Base-by-base conservation (phyloP, 139 green algal genomes). In the Chlamydomonas sp. region DNA sequence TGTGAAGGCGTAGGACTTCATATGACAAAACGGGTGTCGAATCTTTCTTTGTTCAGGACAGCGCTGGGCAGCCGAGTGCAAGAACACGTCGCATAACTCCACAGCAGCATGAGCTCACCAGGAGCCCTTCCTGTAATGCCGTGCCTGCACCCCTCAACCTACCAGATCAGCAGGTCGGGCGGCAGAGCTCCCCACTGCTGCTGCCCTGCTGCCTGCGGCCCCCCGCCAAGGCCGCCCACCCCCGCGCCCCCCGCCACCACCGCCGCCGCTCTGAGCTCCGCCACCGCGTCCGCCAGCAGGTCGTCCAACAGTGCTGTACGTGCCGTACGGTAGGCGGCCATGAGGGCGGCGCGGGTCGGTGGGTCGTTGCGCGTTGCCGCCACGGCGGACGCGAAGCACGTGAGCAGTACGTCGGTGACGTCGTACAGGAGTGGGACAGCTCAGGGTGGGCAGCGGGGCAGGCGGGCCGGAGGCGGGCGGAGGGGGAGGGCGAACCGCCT, bases 351-450 rank as follows among this genome's bases (percentile, higher is more conserved):
- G 59, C 81, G 71, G 18, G 2, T 0, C 59, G 12, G 31, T 5
- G 63, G 69, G 16, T 49, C 63, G 49, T 62, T 77, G 31, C 59
- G 80, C 63, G 60, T 83, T 69, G 84, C 84, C 2, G 80, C 69
- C n/a, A 89, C 64, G 4, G 77, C 85, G 7, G 85, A 62, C 2
- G 89, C 68, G 71, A 79, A 88, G 14, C 58, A 80, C 1, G 81
- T 72, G 3, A 92, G 80, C 89, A 92, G 85, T 71, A 92, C 77
- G 67, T 92, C 89, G 2, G 82, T 79, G 59, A 90, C 67, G 58
- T 81, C 85, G 75, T 85, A 89, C 62, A 86, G 68, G 69, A 80
- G 85, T 80, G 81, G 3, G 85, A 85, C 59, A 92, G 89, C 67
- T 88, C 69, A 74, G 79, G 4, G 69, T 63, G 60, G 71, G 67